A percentile compares a stretch with the other conserved stretches of the same genome.
Evolutionary conservation across 2,329 filamentous ascomycete species (phyloP).

Genomic region (Cladobotryum mycophilum): DNA sequence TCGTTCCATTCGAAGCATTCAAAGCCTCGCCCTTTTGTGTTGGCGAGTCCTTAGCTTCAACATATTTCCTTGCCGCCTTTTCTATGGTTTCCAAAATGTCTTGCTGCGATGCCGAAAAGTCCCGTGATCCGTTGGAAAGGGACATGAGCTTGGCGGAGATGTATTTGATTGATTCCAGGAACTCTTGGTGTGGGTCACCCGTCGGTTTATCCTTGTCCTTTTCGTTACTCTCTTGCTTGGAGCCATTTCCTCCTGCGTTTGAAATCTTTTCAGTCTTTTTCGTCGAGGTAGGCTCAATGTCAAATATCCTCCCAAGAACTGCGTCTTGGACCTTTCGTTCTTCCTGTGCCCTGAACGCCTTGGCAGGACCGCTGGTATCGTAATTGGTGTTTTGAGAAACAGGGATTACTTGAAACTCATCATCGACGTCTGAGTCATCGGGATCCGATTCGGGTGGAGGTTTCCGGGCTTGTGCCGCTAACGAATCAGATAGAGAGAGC

Average conservation of each 20-base stretch:
- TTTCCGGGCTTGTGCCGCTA: constrained; percentile 38
- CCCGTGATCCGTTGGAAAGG: constrained; percentile 31
- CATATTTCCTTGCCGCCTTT: constrained; percentile 45
- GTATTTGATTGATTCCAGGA: constrained; percentile 30
- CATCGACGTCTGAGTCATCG: constrained; percentile 48
- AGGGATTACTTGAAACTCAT: constrained; percentile 46
- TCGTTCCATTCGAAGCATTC: neutral
- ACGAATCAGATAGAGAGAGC: constrained; percentile 50
- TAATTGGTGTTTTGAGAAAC: constrained; percentile 24
- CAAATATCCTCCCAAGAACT: constrained; percentile 47
- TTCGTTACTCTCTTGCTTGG: constrained; percentile 14
- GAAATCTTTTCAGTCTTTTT: constrained; percentile 29
- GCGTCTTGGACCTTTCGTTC: constrained; percentile 50
- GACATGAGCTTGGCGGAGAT: constrained; percentile 39
- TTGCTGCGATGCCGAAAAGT: constrained; percentile 32
- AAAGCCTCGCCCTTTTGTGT: constrained; percentile 5
- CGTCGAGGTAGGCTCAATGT: constrained; percentile 36
- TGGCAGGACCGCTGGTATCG: constrained; percentile 37
- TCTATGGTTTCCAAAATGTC: constrained; percentile 46
- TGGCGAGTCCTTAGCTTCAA: constrained; percentile 31
- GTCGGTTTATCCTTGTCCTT: constrained; percentile 15
- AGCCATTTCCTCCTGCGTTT: constrained; percentile 15
- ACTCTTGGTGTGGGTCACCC: constrained; percentile 23
- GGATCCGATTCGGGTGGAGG: constrained; percentile 33
- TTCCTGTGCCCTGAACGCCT: constrained; percentile 43